Conservation (phyloP, 1,139 yeast species). For the Geotrichum australiense region DNA sequence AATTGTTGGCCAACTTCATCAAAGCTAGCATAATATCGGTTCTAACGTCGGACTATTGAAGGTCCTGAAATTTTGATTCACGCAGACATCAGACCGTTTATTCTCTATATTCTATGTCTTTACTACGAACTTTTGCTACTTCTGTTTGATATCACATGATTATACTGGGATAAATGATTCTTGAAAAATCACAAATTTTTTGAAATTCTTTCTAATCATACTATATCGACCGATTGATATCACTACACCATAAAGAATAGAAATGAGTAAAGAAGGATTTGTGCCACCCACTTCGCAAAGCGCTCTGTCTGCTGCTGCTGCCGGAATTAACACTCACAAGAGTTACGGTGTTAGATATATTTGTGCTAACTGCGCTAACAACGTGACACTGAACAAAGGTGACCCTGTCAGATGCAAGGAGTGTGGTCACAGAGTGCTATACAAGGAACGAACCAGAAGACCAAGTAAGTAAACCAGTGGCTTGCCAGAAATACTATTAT, state of each 20-base stretch:
- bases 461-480: slow-evolving; percentile 52
- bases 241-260: slow-evolving; percentile 1
- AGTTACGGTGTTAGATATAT: slow-evolving; percentile 85
- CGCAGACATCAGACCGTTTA: not conserved
- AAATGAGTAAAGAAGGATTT: slow-evolving; percentile 69
- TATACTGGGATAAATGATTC: too few relatives aligned
- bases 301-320: slow-evolving; percentile 61
- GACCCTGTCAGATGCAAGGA: slow-evolving; percentile 98
- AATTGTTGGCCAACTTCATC: too few relatives aligned
- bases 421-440: slow-evolving; percentile 95
- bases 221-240: not conserved
- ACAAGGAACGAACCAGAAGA: slow-evolving; percentile 95
- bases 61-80: not conserved
- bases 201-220: too few relatives aligned
- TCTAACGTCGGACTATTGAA: too few relatives aligned
- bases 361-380: slow-evolving; percentile 94
- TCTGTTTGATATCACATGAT: too few relatives aligned
- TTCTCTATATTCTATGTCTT: not conserved
- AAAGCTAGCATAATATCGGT: too few relatives aligned
- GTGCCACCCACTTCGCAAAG: slow-evolving; percentile 71
- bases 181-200: not conserved
- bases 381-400: slow-evolving; percentile 79
- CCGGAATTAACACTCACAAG: slow-evolving; percentile 61
- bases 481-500: not conserved
- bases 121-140: not conserved